These are phyloP conservation scores for Heliocybe sulcata DNA, from an alignment of 1,284 basidiomycete genomes.

Conservation along the genomic window DNA sequence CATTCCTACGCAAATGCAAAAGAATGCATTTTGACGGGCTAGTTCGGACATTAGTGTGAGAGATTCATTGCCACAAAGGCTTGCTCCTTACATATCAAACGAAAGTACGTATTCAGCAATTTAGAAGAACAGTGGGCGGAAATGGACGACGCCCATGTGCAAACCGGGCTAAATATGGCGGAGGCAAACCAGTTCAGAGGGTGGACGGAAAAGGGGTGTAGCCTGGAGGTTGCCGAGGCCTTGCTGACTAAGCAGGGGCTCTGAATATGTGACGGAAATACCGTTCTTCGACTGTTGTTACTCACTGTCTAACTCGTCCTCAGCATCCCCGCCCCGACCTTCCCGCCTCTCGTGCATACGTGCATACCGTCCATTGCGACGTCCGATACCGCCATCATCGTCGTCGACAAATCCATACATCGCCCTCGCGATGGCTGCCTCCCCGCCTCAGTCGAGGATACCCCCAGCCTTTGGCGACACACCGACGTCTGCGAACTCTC, in stretches of 20 bases:
- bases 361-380: background rate
- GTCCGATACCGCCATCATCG: background rate
- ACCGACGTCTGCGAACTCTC: slow-evolving; percentile 7
- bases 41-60: background rate
- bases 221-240: background rate
- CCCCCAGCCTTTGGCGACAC: slow-evolving; percentile 3
- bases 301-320: background rate
- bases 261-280: background rate
- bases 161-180: background rate
- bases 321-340: background rate
- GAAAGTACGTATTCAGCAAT: background rate
- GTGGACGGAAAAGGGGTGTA: background rate
- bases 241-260: background rate
- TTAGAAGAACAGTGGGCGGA: background rate
- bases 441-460: slow-evolving; percentile 5
- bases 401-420: background rate
- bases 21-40: background rate
- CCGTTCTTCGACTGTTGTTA: background rate
- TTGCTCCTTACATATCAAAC: background rate
- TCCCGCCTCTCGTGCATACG: background rate
- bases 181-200: background rate
- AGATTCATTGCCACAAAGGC: background rate
- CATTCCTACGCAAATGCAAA: background rate
- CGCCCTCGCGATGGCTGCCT: background rate
- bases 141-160: background rate